Base-by-base conservation (phyloP, 225 moss, liverwort and hornwort genomes). In the Straminergon stramineum region DNA sequence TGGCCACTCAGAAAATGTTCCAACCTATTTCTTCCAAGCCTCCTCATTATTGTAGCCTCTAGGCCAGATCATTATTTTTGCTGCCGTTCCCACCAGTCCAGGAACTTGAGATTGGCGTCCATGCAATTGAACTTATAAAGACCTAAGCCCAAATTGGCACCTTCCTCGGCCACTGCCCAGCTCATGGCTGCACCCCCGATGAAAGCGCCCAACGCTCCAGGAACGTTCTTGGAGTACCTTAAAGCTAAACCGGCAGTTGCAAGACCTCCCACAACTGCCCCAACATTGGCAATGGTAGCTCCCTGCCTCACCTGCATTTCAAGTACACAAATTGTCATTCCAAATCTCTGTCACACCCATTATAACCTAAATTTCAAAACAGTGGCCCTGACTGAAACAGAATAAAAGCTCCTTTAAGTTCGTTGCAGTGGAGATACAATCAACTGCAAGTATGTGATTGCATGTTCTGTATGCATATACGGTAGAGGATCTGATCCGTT, bases 151-250 rank as follows among this genome's bases (percentile, higher is more conserved):
- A 93, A 88, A 82, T 95, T 98, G 73, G 96, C 96, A 82, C 96
- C 97, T 92, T 97, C 96, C 92, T 98, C 98, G 57, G 92, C 95
- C 52, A 98, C 51, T 48, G 96, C 91, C 96, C 98, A 98, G 93
- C 97, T 92, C 63, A 89, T 95, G 22, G 83, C 93, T 79, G 95
- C 85, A 86, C 97, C 97, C 52, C 93, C 98, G 56, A 89, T 55
- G 68, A 97, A 92, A 22, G 90, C 95, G 35, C 85, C 73, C 75
- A 93, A 79, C 90, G 75, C 88, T 89, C 98, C 97, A 71, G 95
- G 76, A 67, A 86, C 86, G 87, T 92, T 94, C 85, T 92, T 96
- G 39, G 98, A 98, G 87, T 97, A 95, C 89, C 92, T 94, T 68
- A 92, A 89, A 20, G 93, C 85, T 61, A 98, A 22, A 63, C 92